A percentile compares a stretch with the other conserved stretches of the same genome.
These are phyloP conservation scores for Coprinopsis strossmayeri DNA, from an alignment of 768 basidiomycete species.

Conservation along the genomic window DNA sequence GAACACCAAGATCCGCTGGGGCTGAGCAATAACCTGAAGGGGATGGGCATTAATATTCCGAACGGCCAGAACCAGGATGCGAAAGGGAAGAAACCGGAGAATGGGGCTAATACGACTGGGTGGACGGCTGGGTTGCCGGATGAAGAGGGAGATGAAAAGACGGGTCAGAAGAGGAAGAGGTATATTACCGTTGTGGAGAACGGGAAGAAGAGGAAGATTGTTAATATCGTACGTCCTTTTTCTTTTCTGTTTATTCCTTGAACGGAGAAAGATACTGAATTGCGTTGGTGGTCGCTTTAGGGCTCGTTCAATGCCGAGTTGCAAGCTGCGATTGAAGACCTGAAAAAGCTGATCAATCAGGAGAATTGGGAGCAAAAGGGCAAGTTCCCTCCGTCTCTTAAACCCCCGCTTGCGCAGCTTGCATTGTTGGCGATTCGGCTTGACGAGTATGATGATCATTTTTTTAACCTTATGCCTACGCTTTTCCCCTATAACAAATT, in stretches of 20 bases:
- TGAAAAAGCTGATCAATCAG: constrained; percentile 53
- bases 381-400: constrained; percentile 82
- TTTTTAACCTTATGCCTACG: constrained; percentile 82
- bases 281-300: constrained; percentile 24
- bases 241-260: background rate
- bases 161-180: constrained; percentile 47
- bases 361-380: constrained; percentile 78
- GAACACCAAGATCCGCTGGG: constrained; percentile 25
- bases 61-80: constrained; percentile 24
- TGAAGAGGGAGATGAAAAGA: constrained; percentile 26
- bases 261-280: background rate
- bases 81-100: constrained; percentile 19
- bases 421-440: constrained; percentile 74
- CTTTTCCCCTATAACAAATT: constrained; percentile 95
- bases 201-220: constrained; percentile 67
- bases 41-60: constrained; percentile 18
- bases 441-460: constrained; percentile 89
- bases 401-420: constrained; percentile 62
- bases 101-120: background rate
- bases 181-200: constrained; percentile 46
- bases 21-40: constrained; percentile 3
- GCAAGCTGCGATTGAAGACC: constrained; percentile 49
- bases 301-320: constrained; percentile 68
- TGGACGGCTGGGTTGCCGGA: constrained; percentile 8
- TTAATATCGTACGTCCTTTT: constrained; percentile 47